These are phyloP conservation scores for Solanum sparsipilum DNA, from an alignment of 257 asterid species.

Conservation along the genomic window DNA sequence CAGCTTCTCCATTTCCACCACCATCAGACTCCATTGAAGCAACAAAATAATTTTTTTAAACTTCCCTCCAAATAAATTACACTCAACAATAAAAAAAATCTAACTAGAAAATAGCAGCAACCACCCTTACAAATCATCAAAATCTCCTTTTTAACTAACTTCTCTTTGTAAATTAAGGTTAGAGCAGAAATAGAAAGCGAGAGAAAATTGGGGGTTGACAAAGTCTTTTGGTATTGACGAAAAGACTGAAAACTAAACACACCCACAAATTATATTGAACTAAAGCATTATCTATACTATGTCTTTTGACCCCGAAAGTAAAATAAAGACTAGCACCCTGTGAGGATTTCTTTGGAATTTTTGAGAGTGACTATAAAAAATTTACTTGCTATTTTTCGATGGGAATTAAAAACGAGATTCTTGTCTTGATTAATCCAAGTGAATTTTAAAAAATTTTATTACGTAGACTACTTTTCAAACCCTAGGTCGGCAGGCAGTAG, in stretches of 20 bases:
- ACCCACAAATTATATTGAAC: constrained; percentile 23
- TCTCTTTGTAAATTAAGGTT: not conserved
- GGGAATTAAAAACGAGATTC: not conserved
- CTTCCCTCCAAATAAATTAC: constrained; percentile 1
- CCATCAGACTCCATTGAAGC: no score
- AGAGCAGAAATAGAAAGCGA: not conserved
- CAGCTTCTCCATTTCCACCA: constrained; percentile 16
- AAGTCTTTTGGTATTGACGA: constrained; percentile 6
- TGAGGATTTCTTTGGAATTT: constrained; percentile 1
- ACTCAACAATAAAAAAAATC: constrained; percentile 8
- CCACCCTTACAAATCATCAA: constrained; percentile 5
- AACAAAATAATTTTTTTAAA: no score
- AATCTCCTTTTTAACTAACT: not conserved
- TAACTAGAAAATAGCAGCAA: not conserved
- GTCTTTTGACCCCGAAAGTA: not conserved
- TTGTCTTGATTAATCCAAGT: no score
- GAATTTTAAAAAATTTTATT: not conserved
- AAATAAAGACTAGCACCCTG: not conserved
- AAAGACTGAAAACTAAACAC: constrained; percentile 13
- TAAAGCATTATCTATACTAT: not conserved
- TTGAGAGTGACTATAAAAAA: not conserved
- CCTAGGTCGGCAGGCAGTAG: no score
- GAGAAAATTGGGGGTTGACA: constrained; percentile 1
- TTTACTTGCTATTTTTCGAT: no score
- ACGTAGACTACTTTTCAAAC: no score